Evolutionary conservation across 2,329 filamentous ascomycete genomes (phyloP).

Genomic region (Metarhizium album): DNA sequence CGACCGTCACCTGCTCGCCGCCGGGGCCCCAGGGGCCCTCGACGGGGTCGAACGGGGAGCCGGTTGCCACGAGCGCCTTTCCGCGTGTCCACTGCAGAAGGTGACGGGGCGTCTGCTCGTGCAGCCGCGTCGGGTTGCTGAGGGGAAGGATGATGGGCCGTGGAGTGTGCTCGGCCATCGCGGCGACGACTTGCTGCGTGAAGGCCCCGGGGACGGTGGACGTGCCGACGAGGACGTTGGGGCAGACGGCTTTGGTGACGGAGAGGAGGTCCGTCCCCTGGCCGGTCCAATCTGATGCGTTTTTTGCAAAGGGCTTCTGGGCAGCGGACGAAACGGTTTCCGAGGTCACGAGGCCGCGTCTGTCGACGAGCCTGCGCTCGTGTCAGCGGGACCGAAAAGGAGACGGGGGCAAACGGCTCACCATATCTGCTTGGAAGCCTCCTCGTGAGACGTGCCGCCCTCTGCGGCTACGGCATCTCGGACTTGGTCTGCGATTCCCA

Average conservation of each 20-base stretch:
- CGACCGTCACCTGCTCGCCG: conserved; percentile 32
- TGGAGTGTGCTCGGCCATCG: conserved; percentile 64
- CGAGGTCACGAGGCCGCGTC: conserved; percentile 62
- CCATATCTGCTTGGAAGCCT: conserved; percentile 74
- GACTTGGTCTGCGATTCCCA: conserved; percentile 78
- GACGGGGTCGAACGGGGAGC: conserved; percentile 71
- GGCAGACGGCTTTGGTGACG: conserved; percentile 60
- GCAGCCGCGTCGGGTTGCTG: conserved; percentile 74
- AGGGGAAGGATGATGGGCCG: conserved; percentile 72
- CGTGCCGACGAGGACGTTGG: conserved; percentile 75
- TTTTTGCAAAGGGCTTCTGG: conserved; percentile 56
- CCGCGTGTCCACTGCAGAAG: conserved; percentile 70
- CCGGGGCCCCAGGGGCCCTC: conserved; percentile 42
- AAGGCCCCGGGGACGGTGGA: conserved; percentile 70
- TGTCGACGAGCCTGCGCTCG: conserved; percentile 67
- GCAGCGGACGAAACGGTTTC: conserved; percentile 52
- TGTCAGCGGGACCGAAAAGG: not conserved
- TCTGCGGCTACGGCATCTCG: conserved; percentile 67
- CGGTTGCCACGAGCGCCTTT: conserved; percentile 69
- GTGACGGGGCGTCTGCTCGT: conserved; percentile 71
- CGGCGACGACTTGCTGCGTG: conserved; percentile 59
- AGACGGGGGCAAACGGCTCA: conserved; percentile 21
- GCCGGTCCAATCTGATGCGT: conserved; percentile 51
- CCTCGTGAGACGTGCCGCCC: conserved; percentile 53
- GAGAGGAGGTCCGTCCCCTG: conserved; percentile 49